Base-by-base conservation (phyloP, 192 early-diverging fungal species). In the Phycomyces nitens region DNA sequence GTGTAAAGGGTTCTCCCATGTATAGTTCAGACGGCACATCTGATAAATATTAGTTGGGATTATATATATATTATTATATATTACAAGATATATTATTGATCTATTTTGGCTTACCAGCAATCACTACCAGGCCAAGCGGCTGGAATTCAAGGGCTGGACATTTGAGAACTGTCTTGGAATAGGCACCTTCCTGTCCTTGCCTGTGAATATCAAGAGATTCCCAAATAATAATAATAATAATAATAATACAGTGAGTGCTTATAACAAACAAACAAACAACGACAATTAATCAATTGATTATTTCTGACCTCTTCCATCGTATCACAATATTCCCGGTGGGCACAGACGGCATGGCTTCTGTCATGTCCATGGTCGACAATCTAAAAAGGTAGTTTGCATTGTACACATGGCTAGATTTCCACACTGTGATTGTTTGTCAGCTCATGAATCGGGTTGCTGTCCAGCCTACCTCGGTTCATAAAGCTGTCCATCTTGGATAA, bases 1-100 rank as follows among this genome's bases (percentile, higher is more conserved):
- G 66, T 0, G 82, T 83, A 70, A 92, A 84, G 0, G 86, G 85
- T 20, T 70, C 69, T 23, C 81, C 82, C 29, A 89, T 74, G 29
- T 70, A 53, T 4, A 84, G 64, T 16, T 75, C 54, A 16, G 72
- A 66, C 8, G 91, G 89, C 12, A 89, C 53, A 58, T 85, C 89
- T 90, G 43, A 40, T 27, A 34, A 10, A 34, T 34, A 8, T 22
- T 14, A 40, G 29, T 16, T 47, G 43, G 8, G 49, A 52, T 69
- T n/a, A 16, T 22, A 43, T 22, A 42, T 21, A 42, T 53, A 53
- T 24, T 34, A 34, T 34, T 34, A 21, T 26, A 18, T n/a, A 14
- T n/a, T n/a, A n/a, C n/a, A n/a, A n/a, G n/a, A n/a, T n/a, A n/a
- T n/a, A n/a, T n/a, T 6, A 58, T 18, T 29, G 8, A 42, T 42